Base-by-base conservation (phyloP, 75 land plant species). In the Pseudotsuga menziesii region DNA sequence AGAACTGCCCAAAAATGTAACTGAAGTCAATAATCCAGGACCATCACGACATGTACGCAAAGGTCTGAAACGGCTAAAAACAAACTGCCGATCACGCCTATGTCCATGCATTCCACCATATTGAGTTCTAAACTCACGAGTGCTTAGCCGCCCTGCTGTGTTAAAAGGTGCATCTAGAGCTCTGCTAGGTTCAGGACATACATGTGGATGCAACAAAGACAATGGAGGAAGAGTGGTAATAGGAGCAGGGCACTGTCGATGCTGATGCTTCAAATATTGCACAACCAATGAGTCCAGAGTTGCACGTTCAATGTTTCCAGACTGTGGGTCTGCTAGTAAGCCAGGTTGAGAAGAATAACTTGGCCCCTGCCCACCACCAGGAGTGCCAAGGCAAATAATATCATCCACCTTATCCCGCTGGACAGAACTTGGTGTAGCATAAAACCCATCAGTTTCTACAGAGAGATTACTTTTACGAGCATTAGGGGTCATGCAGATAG, bases 141-240 rank as follows among this genome's bases (percentile, higher is more conserved):
- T 76, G 69, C 85, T 86, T 15, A 97, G 80, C 57, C 99, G 86
- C 63, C 84, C 84, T 48, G 94, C 87, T 5, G 90, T 83, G 76
- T 97, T 97, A 80, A 85, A 85, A 72, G 99, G 88, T 32, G 98
- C 96, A 83, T 92, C 87, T 15, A 96, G 79, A 48, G 84, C 85
- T 54, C 92, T 82, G 54, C 87, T 94, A 29, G 99, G 91, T 77
- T 94, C 99, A 39, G 99, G 99, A 77, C 99, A 97, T 44, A 90
- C 88, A 78, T 97, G 99, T 57, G 98, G 98, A 57, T 94, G 99
- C 60, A 94, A 85, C 26, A 97, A 88, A 48, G 98, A 92, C 48
- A 97, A 88, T 58, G 99, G 98, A 72, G 99, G 99, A 23, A 97
- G 86, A 72, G 99, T 97, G 0, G 99, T 94, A 39, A 97, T 97